Conservation (phyloP, 2,329 filamentous ascomycete species). For the Colletotrichum gigasporum region DNA sequence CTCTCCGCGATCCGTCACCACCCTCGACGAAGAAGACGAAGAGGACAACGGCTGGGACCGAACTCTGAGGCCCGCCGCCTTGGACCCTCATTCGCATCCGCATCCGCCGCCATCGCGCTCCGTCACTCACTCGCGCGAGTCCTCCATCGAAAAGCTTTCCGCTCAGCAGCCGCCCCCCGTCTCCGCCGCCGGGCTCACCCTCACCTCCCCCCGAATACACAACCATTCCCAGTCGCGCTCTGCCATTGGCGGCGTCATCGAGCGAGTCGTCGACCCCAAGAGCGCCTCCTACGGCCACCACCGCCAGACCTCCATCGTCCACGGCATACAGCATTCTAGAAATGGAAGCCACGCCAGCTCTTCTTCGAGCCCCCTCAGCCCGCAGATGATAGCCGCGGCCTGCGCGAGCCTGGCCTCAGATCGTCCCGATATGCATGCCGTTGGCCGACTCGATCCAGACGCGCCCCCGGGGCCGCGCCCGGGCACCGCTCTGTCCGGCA, state of each 20-base stretch:
- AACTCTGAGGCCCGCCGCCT: slow-evolving; percentile 57
- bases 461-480: slow-evolving; percentile 49
- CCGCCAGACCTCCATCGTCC: slow-evolving; percentile 95
- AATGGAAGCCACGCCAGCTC: slow-evolving; percentile 88
- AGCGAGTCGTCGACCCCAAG: slow-evolving; percentile 66
- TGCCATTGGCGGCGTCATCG: slow-evolving; percentile 53
- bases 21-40: slow-evolving; percentile 63
- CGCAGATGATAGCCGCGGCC: slow-evolving; percentile 81
- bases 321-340: slow-evolving; percentile 92
- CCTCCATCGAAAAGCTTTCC: slow-evolving; percentile 65
- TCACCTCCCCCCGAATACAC: slow-evolving; percentile 47
- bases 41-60: slow-evolving; percentile 58
- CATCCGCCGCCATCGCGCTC: slow-evolving; percentile 45
- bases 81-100: slow-evolving; percentile 48
- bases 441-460: slow-evolving; percentile 57
- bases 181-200: slow-evolving; percentile 35
- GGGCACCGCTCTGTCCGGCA: slow-evolving; percentile 58
- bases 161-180: slow-evolving; percentile 35
- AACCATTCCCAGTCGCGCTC: slow-evolving; percentile 53
- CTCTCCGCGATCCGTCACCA: slow-evolving; percentile 58
- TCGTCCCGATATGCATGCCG: slow-evolving; percentile 59
- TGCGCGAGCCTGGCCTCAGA: slow-evolving; percentile 65
- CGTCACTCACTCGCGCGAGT: slow-evolving; percentile 64
- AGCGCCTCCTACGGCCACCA: slow-evolving; percentile 80
- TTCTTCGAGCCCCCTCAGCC: slow-evolving; percentile 85